Evolutionary conservation across 495 filamentous ascomycete species (phyloP).

Genomic region (Staphylotrichum longicolle): DNA sequence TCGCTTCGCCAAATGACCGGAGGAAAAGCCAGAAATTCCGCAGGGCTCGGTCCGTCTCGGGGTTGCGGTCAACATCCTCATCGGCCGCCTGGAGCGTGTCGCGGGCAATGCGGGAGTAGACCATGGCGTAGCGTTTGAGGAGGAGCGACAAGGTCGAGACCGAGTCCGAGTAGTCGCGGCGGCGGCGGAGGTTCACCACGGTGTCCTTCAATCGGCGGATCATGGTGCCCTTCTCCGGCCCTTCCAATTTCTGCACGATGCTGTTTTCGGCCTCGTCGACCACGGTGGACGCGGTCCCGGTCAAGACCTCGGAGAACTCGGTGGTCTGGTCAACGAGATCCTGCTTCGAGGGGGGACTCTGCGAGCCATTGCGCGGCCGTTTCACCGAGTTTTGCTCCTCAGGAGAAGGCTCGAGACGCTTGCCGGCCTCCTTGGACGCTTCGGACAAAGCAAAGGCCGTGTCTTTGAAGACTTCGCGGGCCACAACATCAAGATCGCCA

Average conservation of each 20-base stretch:
- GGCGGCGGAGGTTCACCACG: constrained; percentile 70
- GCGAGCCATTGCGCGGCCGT: constrained; percentile 55
- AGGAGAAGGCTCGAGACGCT: constrained; percentile 64
- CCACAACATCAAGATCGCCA: constrained; percentile 74
- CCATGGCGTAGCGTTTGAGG: constrained; percentile 71
- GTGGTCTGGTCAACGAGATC: constrained; percentile 60
- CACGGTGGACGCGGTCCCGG: constrained; percentile 62
- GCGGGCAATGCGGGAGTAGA: constrained; percentile 70
- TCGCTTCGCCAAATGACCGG: constrained; percentile 69
- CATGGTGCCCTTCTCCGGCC: constrained; percentile 69
- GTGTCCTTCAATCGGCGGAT: constrained; percentile 71
- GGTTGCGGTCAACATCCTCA: constrained; percentile 69
- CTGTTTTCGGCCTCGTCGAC: constrained; percentile 64
- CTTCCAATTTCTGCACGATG: constrained; percentile 63
- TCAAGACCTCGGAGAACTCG: constrained; percentile 63
- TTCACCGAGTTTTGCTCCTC: constrained; percentile 57
- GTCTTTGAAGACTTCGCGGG: constrained; percentile 81
- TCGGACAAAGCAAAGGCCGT: constrained; percentile 74
- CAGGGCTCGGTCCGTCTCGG: constrained; percentile 70
- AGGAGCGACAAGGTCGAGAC: constrained; percentile 74
- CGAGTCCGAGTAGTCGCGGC: constrained; percentile 79
- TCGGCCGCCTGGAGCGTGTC: constrained; percentile 60
- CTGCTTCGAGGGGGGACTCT: constrained; percentile 52
- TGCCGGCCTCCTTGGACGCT: constrained; percentile 67
- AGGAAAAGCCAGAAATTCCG: constrained; percentile 74